Conservation (phyloP, 1,139 yeast species). For the Pichia sp. region DNA sequence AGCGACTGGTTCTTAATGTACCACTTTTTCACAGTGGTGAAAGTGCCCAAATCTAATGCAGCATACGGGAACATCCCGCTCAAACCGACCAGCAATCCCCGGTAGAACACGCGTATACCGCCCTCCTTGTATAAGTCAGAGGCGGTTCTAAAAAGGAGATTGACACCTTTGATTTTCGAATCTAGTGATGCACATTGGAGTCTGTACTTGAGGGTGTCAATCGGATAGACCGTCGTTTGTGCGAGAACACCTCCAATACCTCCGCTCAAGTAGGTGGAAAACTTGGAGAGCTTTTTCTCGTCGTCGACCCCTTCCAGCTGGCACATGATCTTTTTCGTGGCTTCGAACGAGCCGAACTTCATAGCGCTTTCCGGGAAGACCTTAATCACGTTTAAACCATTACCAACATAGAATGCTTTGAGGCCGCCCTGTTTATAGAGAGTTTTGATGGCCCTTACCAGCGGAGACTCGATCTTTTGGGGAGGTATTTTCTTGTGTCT, state of each 20-base stretch:
- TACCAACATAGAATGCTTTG: conserved; percentile 86
- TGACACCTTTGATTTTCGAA: conserved; percentile 54
- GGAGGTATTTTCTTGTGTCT: conserved; percentile 32
- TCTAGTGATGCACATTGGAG: conserved; percentile 74
- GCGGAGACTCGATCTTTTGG: conserved; percentile 55
- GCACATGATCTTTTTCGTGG: conserved; percentile 75
- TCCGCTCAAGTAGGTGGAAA: conserved; percentile 85
- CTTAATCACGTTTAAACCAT: conserved; percentile 87
- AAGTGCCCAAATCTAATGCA: conserved; percentile 91
- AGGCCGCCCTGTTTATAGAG: conserved; percentile 88
- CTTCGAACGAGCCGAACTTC: conserved; percentile 93
- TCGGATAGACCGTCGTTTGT: conserved; percentile 89
- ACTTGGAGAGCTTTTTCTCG: conserved; percentile 64
- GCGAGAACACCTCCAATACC: conserved; percentile 95
- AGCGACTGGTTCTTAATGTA: conserved; percentile 61
- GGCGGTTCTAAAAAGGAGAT: conserved; percentile 61
- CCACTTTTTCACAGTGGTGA: conserved; percentile 77
- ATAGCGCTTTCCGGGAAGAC: conserved; percentile 97
- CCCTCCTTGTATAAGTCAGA: conserved; percentile 74
- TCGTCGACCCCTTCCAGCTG: conserved; percentile 72
- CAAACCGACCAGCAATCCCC: conserved; percentile 85
- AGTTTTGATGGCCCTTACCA: conserved; percentile 74
- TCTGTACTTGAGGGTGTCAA: conserved; percentile 89
- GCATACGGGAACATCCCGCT: conserved; percentile 97
- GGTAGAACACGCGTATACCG: conserved; percentile 71